These are phyloP conservation scores for Discostella stelligera DNA, from an alignment of 352 stramenopile genomes.

Conservation along the genomic window DNA sequence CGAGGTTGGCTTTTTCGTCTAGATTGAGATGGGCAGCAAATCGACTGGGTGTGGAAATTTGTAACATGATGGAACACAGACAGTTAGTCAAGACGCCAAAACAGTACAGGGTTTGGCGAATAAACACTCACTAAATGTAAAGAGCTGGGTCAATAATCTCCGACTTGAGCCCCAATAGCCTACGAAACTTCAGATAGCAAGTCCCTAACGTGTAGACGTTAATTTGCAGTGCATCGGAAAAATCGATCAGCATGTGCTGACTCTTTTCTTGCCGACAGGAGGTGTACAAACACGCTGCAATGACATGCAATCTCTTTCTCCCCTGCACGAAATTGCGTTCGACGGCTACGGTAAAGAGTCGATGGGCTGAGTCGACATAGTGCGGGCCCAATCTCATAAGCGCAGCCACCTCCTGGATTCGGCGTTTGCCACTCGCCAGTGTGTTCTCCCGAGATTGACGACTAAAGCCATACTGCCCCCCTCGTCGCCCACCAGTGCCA, in stretches of 20 bases:
- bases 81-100: background rate
- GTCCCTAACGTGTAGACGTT: constrained; percentile 88
- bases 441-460: constrained; percentile 94
- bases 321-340: constrained; percentile 95
- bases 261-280: constrained; percentile 96
- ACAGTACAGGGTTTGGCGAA: background rate
- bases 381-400: constrained; percentile 90
- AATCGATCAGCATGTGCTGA: constrained; percentile 99
- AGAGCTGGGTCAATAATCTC: constrained; percentile 97
- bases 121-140: constrained; percentile 89
- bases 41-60: constrained; percentile 60
- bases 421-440: constrained; percentile 90
- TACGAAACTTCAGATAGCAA: constrained; percentile 90
- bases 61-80: background rate
- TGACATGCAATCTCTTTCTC: constrained; percentile 92
- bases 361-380: constrained; percentile 95
- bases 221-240: constrained; percentile 97
- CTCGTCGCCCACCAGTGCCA: constrained; percentile 62
- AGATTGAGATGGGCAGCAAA: constrained; percentile 98
- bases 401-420: constrained; percentile 86
- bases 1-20: constrained; percentile 87
- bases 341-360: constrained; percentile 94
- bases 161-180: constrained; percentile 93
- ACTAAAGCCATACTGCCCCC: constrained; percentile 88
- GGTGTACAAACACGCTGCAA: constrained; percentile 98